A percentile compares a stretch with the other conserved stretches of the same genome.
Evolutionary conservation across 768 basidiomycete genomes (phyloP).

Genomic region (Agrocybe pediades): DNA sequence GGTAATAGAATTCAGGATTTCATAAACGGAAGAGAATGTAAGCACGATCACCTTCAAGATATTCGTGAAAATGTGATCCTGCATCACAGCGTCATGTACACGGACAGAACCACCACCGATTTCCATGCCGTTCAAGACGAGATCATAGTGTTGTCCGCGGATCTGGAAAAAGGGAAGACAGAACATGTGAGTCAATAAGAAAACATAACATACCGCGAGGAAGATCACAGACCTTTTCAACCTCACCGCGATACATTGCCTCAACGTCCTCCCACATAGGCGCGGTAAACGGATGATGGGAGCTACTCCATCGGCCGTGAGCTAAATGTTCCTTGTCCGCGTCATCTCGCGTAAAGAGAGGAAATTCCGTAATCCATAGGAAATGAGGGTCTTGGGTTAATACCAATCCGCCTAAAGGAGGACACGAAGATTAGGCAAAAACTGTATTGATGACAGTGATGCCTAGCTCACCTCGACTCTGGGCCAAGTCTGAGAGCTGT

Average conservation of each 20-base stretch:
- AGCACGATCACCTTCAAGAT: constrained; percentile 66
- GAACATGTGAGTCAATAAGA: no score
- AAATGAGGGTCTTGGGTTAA: constrained; percentile 72
- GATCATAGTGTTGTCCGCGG: constrained; percentile 95
- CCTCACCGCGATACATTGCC: constrained; percentile 69
- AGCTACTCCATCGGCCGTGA: constrained; percentile 86
- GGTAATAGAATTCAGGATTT: constrained; percentile 1
- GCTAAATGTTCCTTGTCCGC: constrained; percentile 86
- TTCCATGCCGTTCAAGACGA: constrained; percentile 91
- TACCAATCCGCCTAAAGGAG: constrained; percentile 51
- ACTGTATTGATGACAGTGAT: constrained; percentile 7
- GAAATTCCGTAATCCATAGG: constrained; percentile 96
- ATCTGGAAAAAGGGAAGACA: constrained; percentile 49
- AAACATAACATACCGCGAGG: no score
- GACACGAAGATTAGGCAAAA: constrained; percentile 7
- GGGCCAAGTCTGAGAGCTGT: constrained; percentile 66
- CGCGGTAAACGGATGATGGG: constrained; percentile 96
- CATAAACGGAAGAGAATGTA: constrained; percentile 1
- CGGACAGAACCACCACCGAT: constrained; percentile 94
- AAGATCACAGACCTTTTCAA: constrained; percentile 49
- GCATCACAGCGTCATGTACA: constrained; percentile 86
- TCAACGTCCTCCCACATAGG: constrained; percentile 90
- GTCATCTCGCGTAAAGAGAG: constrained; percentile 85
- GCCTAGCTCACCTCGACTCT: constrained; percentile 53
- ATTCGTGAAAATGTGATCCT: constrained; percentile 77